These are phyloP conservation scores for Globisporangium acanthophoron DNA, from an alignment of 352 stramenopile species.

Conservation along the genomic window DNA sequence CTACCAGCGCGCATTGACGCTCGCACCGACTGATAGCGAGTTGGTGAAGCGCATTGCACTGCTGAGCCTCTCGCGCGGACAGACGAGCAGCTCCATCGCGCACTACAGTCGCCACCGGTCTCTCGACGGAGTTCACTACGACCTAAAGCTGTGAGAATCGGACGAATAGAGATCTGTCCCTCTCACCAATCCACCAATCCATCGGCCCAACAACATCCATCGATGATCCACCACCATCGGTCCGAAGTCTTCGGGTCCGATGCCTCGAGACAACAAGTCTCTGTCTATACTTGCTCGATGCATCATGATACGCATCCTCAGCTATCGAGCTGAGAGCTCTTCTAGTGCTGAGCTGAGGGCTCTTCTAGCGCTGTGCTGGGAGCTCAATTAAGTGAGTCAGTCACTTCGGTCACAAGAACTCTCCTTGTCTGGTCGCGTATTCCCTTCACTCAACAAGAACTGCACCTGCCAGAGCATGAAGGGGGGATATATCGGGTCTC, in stretches of 20 bases:
- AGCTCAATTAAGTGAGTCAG: too few species aligned
- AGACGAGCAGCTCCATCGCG: slow-evolving; percentile 19
- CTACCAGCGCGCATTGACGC: slow-evolving; percentile 29
- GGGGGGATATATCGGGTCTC: neutral
- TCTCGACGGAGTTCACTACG: slow-evolving; percentile 46
- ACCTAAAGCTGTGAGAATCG: slow-evolving; percentile 37
- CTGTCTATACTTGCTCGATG: too few species aligned
- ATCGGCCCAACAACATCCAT: neutral
- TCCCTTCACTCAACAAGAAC: neutral
- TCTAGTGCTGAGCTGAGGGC: neutral
- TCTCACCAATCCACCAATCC: neutral
- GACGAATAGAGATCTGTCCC: neutral
- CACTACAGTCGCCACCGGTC: slow-evolving; percentile 41
- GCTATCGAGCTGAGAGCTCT: neutral
- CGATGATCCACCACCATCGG: neutral
- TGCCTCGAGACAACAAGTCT: too few species aligned
- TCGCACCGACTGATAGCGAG: slow-evolving; percentile 33
- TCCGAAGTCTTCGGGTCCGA: neutral
- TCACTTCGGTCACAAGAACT: neutral
- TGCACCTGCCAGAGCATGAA: too few species aligned
- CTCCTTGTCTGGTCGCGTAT: neutral
- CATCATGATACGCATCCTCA: too few species aligned
- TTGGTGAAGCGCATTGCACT: slow-evolving; percentile 38
- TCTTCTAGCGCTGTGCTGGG: too few species aligned
- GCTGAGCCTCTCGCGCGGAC: slow-evolving; percentile 30